Percentiles rank a stretch among this genome's conserved stretches.
phyloP scores from a whole-genome alignment of 1,139 yeast species.

The Suhomyces guaymorum region DNA sequence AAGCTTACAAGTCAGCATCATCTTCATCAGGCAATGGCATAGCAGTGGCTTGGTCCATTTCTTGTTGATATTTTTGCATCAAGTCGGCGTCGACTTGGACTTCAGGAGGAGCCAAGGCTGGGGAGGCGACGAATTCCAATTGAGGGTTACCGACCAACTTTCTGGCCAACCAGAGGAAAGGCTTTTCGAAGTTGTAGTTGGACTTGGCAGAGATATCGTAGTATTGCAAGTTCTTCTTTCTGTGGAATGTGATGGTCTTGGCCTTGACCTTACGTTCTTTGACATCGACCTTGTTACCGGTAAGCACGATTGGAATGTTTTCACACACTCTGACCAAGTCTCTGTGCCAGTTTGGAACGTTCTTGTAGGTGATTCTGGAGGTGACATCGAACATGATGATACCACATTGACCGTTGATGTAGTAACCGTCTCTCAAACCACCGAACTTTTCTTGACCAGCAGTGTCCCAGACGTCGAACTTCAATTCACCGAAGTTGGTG shows the following conservation, averaged over 20 bases:
- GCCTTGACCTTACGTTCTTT: constrained; percentile 99
- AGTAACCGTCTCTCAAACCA: constrained; percentile 99
- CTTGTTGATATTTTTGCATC: constrained; percentile 98
- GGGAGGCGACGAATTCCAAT: constrained; percentile 97
- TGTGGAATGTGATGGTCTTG: constrained; percentile 99
- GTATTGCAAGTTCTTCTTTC: constrained; percentile 99
- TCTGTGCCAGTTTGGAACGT: constrained; percentile 99
- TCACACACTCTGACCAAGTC: constrained; percentile 99
- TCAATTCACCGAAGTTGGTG: constrained; percentile 98
- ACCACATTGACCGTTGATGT: constrained; percentile 99
- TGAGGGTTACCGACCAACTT: constrained; percentile 98
- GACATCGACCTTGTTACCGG: constrained; percentile 99
- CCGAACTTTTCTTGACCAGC: constrained; percentile 99
- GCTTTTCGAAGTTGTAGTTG: constrained; percentile 99
- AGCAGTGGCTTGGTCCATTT: constrained; percentile 99
- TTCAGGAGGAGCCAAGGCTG: constrained; percentile 99
- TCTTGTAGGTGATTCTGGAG: constrained; percentile 98
- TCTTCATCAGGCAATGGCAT: constrained; percentile 99
- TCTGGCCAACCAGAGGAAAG: constrained; percentile 99
- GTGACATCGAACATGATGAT: constrained; percentile 99
- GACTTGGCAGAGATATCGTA: constrained; percentile 99
- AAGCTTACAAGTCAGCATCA: constrained; percentile 95
- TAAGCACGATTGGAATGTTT: constrained; percentile 96
- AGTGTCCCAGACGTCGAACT: constrained; percentile 99
- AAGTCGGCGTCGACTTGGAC: constrained; percentile 94